These are phyloP conservation scores for Trypethelium eluteriae DNA, from an alignment of 495 filamentous ascomycete genomes.

Conservation along the genomic window DNA sequence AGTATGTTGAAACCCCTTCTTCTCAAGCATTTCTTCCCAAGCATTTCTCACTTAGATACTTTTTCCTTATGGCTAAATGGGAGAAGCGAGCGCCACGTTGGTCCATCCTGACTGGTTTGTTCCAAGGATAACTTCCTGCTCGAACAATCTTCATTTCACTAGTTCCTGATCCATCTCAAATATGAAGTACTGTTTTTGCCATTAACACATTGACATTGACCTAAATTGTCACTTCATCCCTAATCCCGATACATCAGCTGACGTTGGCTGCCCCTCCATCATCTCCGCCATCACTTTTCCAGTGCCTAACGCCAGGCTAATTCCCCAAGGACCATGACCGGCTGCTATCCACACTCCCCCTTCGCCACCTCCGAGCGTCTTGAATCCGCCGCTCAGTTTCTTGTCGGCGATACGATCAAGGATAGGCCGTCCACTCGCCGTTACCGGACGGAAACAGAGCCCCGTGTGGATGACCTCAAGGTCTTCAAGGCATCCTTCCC, in stretches of 20 bases:
- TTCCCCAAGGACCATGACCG: conserved; percentile 53
- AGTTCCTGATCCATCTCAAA: too few species aligned
- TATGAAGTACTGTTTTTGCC: too few species aligned
- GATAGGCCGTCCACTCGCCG: conserved; percentile 54
- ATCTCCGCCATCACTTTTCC: conserved; percentile 36
- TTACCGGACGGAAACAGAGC: conserved; percentile 67
- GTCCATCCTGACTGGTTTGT: too few species aligned
- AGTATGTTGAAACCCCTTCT: too few species aligned
- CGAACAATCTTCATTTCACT: too few species aligned
- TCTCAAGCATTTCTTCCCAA: too few species aligned
- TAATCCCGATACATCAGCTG: conserved; percentile 30
- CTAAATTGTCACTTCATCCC: conserved; percentile 19
- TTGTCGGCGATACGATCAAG: conserved; percentile 48
- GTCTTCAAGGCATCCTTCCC: conserved; percentile 40
- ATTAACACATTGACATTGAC: neutral
- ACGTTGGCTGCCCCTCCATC: conserved; percentile 30
- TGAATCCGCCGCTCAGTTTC: conserved; percentile 46
- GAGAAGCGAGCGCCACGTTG: too few species aligned
- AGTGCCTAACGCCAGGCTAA: conserved; percentile 31
- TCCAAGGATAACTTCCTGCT: too few species aligned
- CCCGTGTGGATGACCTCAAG: conserved; percentile 57
- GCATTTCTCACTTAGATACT: too few species aligned
- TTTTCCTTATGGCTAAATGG: too few species aligned
- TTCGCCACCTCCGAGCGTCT: conserved; percentile 33
- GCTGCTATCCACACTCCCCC: conserved; percentile 65